Evolutionary conservation across 768 basidiomycete species (phyloP), one percentile per base, ranked within the genome.

Genomic region (Suillus cothurnatus): DNA sequence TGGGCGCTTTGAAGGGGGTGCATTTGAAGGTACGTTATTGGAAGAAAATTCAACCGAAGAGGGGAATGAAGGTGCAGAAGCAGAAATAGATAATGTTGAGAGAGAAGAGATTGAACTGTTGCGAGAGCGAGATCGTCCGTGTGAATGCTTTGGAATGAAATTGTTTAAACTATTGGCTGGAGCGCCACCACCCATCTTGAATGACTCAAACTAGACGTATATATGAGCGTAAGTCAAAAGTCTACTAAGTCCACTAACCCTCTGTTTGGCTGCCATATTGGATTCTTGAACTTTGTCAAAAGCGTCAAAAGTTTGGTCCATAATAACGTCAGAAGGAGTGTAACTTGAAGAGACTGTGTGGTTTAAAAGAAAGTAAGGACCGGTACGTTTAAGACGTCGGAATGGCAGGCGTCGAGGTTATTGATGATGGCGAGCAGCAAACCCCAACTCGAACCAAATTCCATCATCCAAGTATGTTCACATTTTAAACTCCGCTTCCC

Each of bases 41-140:
- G 12, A 39, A 28, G 79, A 71, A 28, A 77, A 71, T 47, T 84
- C 81, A 66, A 75, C 66, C 34, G 79, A 72, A 69, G 80, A 75
- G 68, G 74, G 73, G 70, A 78, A 74, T 64, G 80, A 69, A 67
- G 73, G 77, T 58, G 73, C 68, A 61, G 79, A 76, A 62, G 74
- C 66, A 67, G 84, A 82, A 71, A 82, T 74, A 69, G 84, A 80
- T 58, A 76, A 68, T 52, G 77, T 73, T 55, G 84, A 68, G 45
- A 72, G 57, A 2, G 69, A 69, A 59, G 76, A 84, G 56, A 87
- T 74, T 49, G 89, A 88, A 59, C 76, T 75, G 76, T 87, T 91
- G 71, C 91, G 88, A 66, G 92, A 93, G 74, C 89, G 91, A 58
- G 82, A 81, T 68, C 82, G 83, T 69, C 53, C 64, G 72, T 82